Evolutionary conservation across 805 yeast species (phyloP).

Genomic region (Pichia eremophila): DNA sequence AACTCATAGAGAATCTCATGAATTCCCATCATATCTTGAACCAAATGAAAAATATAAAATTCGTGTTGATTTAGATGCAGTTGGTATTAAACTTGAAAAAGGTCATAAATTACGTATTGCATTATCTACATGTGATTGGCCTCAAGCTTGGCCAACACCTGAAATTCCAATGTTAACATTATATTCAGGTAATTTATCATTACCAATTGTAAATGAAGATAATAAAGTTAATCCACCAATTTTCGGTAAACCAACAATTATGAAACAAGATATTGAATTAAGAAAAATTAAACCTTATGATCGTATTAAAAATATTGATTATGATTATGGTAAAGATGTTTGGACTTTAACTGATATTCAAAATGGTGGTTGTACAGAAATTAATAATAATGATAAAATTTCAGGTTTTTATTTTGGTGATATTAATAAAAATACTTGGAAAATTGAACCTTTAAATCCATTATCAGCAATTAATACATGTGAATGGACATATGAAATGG

Average conservation of each 20-base stretch:
- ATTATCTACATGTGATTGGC: slow-evolving; percentile 39
- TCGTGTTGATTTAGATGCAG: slow-evolving; percentile 29
- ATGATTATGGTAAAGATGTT: slow-evolving; percentile 26
- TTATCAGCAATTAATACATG: slow-evolving; percentile 31
- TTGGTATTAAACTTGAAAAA: slow-evolving; percentile 27
- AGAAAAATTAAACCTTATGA: slow-evolving; percentile 20
- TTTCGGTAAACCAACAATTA: slow-evolving; percentile 25
- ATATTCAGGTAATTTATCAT: slow-evolving; percentile 21
- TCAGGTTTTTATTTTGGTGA: slow-evolving; percentile 33
- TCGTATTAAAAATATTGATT: slow-evolving; percentile 20
- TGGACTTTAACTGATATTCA: slow-evolving; percentile 28
- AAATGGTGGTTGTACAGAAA: slow-evolving; percentile 28
- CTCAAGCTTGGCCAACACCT: slow-evolving; percentile 37
- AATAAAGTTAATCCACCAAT: slow-evolving; percentile 14
- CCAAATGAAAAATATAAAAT: slow-evolving; percentile 28
- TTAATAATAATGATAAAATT: slow-evolving; percentile 25
- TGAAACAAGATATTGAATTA: slow-evolving; percentile 20
- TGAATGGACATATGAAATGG: slow-evolving; percentile 33
- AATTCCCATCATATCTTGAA: slow-evolving; percentile 29
- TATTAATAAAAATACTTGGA: slow-evolving; percentile 32
- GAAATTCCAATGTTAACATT: slow-evolving; percentile 31
- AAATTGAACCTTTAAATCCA: slow-evolving; percentile 29
- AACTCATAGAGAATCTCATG: slow-evolving; percentile 33
- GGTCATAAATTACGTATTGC: slow-evolving; percentile 34
- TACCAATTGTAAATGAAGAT: slow-evolving; percentile 23